Evolutionary conservation across 495 filamentous ascomycete species (phyloP).

Genomic region (Aspergillus carlsbadensis): DNA sequence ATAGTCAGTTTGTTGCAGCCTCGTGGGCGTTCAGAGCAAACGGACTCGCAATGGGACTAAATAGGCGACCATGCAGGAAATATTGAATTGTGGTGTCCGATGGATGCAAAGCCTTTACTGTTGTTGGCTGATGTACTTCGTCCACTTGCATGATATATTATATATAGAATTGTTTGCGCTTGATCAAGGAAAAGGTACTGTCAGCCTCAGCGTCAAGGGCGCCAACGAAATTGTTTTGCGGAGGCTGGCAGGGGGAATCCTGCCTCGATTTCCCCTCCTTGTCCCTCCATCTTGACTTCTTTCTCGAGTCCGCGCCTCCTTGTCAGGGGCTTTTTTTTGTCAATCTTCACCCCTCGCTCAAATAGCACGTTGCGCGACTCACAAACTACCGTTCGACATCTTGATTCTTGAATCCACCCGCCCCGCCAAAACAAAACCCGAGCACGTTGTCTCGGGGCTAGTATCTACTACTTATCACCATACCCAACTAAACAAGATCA

Average conservation of each 20-base stretch:
- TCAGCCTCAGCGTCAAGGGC: slow-evolving; percentile 10
- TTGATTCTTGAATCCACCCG: no score
- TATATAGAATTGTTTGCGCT: background rate
- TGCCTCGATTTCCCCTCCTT: background rate
- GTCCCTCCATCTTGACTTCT: background rate
- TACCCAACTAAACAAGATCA: no score
- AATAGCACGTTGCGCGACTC: background rate
- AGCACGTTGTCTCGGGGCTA: no score
- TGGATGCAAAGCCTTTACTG: no score
- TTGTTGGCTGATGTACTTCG: no score
- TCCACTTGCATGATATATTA: background rate
- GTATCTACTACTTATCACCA: background rate
- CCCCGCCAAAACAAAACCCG: no score
- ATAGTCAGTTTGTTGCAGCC: background rate
- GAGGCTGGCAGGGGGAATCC: background rate
- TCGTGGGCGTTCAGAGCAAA: background rate
- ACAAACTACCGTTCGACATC: background rate
- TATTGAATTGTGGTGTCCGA: no score
- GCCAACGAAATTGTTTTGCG: background rate
- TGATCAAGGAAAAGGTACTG: background rate
- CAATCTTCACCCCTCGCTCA: background rate
- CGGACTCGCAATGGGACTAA: background rate
- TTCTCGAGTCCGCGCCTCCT: no score
- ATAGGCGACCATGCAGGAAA: no score
- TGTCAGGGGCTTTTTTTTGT: background rate